Percentiles rank a stretch among this genome's conserved stretches.
Evolutionary conservation across 116 monocot genomes (phyloP).

Genomic region (Cymodocea nodosa): DNA sequence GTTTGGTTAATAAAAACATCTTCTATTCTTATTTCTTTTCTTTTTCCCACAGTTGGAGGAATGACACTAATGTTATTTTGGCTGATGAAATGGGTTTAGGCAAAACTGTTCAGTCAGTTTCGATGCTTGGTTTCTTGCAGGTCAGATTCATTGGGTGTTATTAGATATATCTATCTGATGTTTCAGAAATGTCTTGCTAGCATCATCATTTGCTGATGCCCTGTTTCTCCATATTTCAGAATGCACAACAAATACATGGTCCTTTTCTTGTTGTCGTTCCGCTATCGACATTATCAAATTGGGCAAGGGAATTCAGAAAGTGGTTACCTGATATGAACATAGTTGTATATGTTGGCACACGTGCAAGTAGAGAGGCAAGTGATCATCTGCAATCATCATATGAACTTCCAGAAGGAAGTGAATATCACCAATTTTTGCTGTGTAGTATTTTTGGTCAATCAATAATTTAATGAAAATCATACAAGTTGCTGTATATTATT

Average conservation of each 20-base stretch:
- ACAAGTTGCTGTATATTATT: too few relatives aligned
- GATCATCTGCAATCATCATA: neutral
- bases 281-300: slow-evolving; percentile 87
- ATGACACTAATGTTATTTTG: slow-evolving; percentile 96
- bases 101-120: slow-evolving; percentile 96
- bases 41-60: slow-evolving; percentile 70
- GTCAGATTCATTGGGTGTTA: slow-evolving; percentile 14
- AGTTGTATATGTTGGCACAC: slow-evolving; percentile 91
- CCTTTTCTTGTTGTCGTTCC: slow-evolving; percentile 98
- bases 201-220: slow-evolving; percentile 5
- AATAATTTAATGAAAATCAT: too few relatives aligned
- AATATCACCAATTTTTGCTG: neutral
- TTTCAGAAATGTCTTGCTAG: slow-evolving; percentile 3
- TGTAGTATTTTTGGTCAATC: too few relatives aligned
- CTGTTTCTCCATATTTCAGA: slow-evolving; percentile 29
- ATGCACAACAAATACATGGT: slow-evolving; percentile 88
- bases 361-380: slow-evolving; percentile 92
- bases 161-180: neutral
- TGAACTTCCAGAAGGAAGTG: too few relatives aligned
- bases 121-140: slow-evolving; percentile 95
- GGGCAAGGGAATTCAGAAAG: slow-evolving; percentile 95
- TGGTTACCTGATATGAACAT: slow-evolving; percentile 97
- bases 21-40: neutral
- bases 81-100: slow-evolving; percentile 99
- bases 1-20: neutral